Conservation (phyloP, 805 yeast genomes). For the Spathaspora passalidarum region DNA sequence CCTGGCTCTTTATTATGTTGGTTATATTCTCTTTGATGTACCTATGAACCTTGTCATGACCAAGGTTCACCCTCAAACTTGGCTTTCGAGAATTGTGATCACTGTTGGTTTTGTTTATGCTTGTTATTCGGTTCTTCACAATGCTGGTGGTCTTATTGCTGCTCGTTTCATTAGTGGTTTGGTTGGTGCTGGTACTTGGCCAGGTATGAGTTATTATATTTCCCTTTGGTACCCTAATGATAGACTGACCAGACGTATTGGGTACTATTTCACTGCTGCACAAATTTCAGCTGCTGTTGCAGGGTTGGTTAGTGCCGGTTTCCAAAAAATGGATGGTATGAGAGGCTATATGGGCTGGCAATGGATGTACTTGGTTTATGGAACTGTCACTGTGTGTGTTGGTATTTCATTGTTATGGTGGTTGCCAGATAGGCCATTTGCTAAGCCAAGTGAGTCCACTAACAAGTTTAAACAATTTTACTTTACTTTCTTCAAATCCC, state of each 20-base stretch:
- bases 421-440: constrained; percentile 76
- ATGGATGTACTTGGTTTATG: constrained; percentile 81
- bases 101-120: constrained; percentile 76
- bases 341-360: constrained; percentile 79
- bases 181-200: constrained; percentile 88
- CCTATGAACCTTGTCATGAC: constrained; percentile 89
- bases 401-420: constrained; percentile 73
- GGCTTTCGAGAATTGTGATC: constrained; percentile 77
- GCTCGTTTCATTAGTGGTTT: constrained; percentile 69
- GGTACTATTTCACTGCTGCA: constrained; percentile 89
- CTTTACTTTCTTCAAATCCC: constrained; percentile 25
- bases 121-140: constrained; percentile 64
- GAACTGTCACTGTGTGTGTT: constrained; percentile 59
- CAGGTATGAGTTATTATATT: constrained; percentile 81
- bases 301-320: constrained; percentile 83
- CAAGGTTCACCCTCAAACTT: constrained; percentile 75
- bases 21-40: constrained; percentile 77
- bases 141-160: constrained; percentile 62
- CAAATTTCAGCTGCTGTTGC: constrained; percentile 89
- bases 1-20: constrained; percentile 78
- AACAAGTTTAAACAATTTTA: constrained; percentile 18
- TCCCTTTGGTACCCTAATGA: constrained; percentile 83
- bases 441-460: constrained; percentile 8
- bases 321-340: constrained; percentile 74
- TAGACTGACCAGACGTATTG: constrained; percentile 73